A percentile compares a stretch with the other conserved stretches of the same genome.
Evolutionary conservation across 805 yeast species (phyloP).

Genomic region (Candida suzukii): DNA sequence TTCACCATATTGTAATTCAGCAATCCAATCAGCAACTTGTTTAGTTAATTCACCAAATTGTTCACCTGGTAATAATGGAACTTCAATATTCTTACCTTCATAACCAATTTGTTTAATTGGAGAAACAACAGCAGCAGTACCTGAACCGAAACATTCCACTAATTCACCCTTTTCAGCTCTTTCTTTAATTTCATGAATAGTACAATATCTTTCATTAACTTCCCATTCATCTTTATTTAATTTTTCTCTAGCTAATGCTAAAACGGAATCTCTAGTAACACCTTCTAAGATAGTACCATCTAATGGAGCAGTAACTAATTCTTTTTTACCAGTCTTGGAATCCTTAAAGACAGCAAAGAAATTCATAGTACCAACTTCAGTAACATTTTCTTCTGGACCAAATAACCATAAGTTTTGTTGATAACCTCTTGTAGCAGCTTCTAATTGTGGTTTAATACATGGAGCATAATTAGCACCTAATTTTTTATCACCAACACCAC

Average conservation of each 20-base stretch:
- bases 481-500: slow-evolving; percentile 94
- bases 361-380: slow-evolving; percentile 98
- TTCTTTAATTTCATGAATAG: slow-evolving; percentile 75
- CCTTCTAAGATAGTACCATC: slow-evolving; percentile 98
- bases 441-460: slow-evolving; percentile 81
- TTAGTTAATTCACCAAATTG: slow-evolving; percentile 75
- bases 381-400: slow-evolving; percentile 78
- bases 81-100: slow-evolving; percentile 62
- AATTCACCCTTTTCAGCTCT: slow-evolving; percentile 74
- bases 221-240: slow-evolving; percentile 75
- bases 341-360: slow-evolving; percentile 81
- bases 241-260: slow-evolving; percentile 68
- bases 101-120: slow-evolving; percentile 87
- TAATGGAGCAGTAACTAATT: slow-evolving; percentile 90
- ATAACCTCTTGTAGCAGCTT: slow-evolving; percentile 87
- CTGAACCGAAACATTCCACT: slow-evolving; percentile 93
- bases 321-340: slow-evolving; percentile 73
- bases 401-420: slow-evolving; percentile 96
- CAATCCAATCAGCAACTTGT: slow-evolving; percentile 77
- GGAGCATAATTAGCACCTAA: slow-evolving; percentile 98
- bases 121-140: slow-evolving; percentile 95
- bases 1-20: slow-evolving; percentile 84
- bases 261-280: slow-evolving; percentile 87
- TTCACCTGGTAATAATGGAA: slow-evolving; percentile 77
- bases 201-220: slow-evolving; percentile 73